A percentile compares a stretch with the other conserved stretches of the same genome.
Conservation (phyloP, 169 alveolate species). For the Cyclospora cayetanensis region DNA sequence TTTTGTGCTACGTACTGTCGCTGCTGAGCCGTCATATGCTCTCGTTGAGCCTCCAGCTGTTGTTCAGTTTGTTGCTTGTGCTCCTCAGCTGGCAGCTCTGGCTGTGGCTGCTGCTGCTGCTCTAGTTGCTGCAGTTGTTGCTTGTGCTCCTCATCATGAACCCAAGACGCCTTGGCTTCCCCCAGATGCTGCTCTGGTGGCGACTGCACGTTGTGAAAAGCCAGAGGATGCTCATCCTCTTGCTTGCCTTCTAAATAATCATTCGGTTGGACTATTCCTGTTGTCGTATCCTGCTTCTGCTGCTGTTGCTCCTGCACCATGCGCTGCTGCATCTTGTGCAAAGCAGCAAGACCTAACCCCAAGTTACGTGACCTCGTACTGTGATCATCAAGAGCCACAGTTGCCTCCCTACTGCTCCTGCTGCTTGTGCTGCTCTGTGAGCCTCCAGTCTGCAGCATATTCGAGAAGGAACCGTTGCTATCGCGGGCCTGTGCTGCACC, state of each 20-base stretch:
- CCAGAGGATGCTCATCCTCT: too few species aligned
- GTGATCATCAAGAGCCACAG: slow-evolving; percentile 21
- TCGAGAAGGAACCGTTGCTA: background rate
- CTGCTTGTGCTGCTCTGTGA: background rate
- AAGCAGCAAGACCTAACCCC: slow-evolving; percentile 49
- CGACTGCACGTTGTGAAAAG: too few species aligned
- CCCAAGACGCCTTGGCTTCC: too few species aligned
- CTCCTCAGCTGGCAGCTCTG: background rate
- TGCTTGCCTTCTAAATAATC: too few species aligned
- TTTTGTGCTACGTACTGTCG: too few species aligned
- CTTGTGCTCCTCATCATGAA: background rate
- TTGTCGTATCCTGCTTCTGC: slow-evolving; percentile 31
- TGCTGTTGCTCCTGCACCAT: slow-evolving; percentile 9
- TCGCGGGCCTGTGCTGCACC: background rate
- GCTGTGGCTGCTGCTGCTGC: background rate
- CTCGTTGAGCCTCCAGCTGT: background rate
- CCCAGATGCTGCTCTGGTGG: too few species aligned
- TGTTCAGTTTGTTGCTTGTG: background rate
- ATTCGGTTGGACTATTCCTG: too few species aligned
- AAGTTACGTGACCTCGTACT: slow-evolving; percentile 33
- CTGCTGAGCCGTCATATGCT: slow-evolving; percentile 11
- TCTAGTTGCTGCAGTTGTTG: background rate
- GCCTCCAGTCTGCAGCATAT: background rate
- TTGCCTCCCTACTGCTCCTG: background rate
- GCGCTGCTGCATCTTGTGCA: slow-evolving; percentile 50